Evolutionary conservation across 176 grass and related monocot genomes (phyloP).

Genomic region (Canna indica): DNA sequence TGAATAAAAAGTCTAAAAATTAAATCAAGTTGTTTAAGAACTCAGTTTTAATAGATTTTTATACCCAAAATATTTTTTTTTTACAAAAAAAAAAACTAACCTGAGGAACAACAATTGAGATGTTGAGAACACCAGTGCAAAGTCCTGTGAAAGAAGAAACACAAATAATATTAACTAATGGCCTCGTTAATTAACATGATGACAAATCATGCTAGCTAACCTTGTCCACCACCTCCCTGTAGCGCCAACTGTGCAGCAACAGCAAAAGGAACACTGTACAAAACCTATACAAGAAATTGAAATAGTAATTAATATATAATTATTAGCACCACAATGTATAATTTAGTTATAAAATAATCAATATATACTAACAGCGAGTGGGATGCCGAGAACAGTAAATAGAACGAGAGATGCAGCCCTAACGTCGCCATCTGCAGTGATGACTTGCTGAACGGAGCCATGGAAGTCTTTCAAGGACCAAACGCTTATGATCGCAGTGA

Average conservation of each 20-base stretch:
- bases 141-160: conserved; percentile 67
- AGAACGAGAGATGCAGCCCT: conserved; percentile 39
- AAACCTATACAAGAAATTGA: no score
- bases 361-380: conserved; percentile 73
- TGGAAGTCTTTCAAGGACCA: conserved; percentile 62
- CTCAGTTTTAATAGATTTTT: no score
- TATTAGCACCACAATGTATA: no score
- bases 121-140: conserved; percentile 77
- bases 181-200: no score
- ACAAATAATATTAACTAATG: no score
- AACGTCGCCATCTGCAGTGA: conserved; percentile 41
- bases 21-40: no score
- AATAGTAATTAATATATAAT: no score
- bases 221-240: conserved; percentile 57
- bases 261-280: conserved; percentile 82
- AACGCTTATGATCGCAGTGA: conserved; percentile 48
- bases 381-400: conserved; percentile 61
- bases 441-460: conserved; percentile 40
- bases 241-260: conserved; percentile 59
- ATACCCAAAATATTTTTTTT: no score
- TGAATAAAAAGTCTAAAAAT: no score
- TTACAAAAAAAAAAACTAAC: conserved; percentile 10
- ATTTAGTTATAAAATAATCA: no score
- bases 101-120: conserved; percentile 94
- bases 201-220: no score